Conservation (phyloP, 2,329 filamentous ascomycete genomes). For the Lecanicillium sp. region DNA sequence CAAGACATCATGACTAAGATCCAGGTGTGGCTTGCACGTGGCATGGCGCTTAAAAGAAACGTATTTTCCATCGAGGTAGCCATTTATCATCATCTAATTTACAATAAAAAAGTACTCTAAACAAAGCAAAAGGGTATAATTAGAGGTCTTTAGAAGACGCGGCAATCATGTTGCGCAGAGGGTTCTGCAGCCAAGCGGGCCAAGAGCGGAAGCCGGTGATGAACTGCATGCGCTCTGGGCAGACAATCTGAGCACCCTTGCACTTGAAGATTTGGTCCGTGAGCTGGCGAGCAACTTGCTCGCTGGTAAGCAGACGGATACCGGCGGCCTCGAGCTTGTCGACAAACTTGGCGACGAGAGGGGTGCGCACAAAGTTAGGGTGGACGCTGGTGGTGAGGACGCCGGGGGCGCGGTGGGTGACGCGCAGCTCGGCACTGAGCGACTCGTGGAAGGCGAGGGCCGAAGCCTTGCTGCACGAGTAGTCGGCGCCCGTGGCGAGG, state of each 20-base stretch:
- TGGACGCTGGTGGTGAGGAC: slow-evolving; percentile 58
- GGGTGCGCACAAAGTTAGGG: slow-evolving; percentile 32
- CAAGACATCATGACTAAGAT: too few relatives aligned
- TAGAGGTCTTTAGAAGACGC: slow-evolving; percentile 3
- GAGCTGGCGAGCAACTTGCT: slow-evolving; percentile 31
- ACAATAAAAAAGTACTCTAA: background rate
- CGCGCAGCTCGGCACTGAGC: slow-evolving; percentile 44
- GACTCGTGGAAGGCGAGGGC: slow-evolving; percentile 59
- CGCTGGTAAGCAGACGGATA: slow-evolving; percentile 20
- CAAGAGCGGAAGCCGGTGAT: slow-evolving; percentile 5
- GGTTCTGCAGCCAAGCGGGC: slow-evolving; percentile 9
- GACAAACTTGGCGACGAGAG: slow-evolving; percentile 21
- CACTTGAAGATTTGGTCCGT: slow-evolving; percentile 35
- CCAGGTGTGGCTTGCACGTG: too few relatives aligned
- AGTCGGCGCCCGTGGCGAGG: slow-evolving; percentile 56
- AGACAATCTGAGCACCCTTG: slow-evolving; percentile 34
- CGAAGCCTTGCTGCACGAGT: slow-evolving; percentile 55
- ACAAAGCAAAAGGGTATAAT: background rate
- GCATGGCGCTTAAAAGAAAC: too few relatives aligned
- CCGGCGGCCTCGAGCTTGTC: slow-evolving; percentile 16
- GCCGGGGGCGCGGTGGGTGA: slow-evolving; percentile 48
- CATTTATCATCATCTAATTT: background rate
- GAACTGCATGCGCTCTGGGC: slow-evolving; percentile 24
- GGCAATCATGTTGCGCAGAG: slow-evolving; percentile 3
- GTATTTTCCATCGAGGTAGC: too few relatives aligned